Evolutionary conservation across 73 alveolate genomes (phyloP).

Genomic region (Paramecium primaurelia): DNA sequence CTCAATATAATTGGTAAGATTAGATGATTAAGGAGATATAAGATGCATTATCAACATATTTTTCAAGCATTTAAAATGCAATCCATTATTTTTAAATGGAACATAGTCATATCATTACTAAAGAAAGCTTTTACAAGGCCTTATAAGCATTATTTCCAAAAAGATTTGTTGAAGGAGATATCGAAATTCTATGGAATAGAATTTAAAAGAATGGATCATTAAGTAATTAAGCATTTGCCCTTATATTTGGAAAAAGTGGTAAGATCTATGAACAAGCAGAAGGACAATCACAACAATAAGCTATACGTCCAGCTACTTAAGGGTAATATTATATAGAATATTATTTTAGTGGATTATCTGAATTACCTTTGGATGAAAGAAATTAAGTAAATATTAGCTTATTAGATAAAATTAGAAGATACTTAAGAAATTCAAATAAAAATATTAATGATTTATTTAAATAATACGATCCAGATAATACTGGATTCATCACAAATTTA

Average conservation of each 20-base stretch:
- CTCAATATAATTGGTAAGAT: constrained; percentile 66
- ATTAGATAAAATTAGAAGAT: constrained; percentile 63
- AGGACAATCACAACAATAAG: not conserved
- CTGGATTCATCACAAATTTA: constrained; percentile 70
- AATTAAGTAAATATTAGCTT: not conserved
- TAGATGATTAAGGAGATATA: constrained; percentile 72
- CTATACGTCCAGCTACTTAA: not conserved
- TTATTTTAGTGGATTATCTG: constrained; percentile 3
- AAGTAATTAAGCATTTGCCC: constrained; percentile 17
- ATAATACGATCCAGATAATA: constrained; percentile 73
- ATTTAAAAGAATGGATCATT: constrained; percentile 60
- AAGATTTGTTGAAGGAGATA: constrained; percentile 66
- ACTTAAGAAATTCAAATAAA: constrained; percentile 60
- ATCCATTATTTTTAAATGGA: constrained; percentile 71
- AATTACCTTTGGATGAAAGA: constrained; percentile 2
- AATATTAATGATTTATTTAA: constrained; percentile 65
- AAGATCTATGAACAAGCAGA: not conserved
- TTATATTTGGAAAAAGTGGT: constrained; percentile 32
- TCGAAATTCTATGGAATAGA: constrained; percentile 64
- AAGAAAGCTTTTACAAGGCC: constrained; percentile 65
- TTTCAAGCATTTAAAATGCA: constrained; percentile 72
- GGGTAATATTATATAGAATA: not conserved
- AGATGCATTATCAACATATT: constrained; percentile 68
- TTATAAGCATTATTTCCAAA: constrained; percentile 65
- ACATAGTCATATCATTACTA: constrained; percentile 19